Conservation (phyloP, 768 basidiomycete species). For the Lentinula raphanica region DNA sequence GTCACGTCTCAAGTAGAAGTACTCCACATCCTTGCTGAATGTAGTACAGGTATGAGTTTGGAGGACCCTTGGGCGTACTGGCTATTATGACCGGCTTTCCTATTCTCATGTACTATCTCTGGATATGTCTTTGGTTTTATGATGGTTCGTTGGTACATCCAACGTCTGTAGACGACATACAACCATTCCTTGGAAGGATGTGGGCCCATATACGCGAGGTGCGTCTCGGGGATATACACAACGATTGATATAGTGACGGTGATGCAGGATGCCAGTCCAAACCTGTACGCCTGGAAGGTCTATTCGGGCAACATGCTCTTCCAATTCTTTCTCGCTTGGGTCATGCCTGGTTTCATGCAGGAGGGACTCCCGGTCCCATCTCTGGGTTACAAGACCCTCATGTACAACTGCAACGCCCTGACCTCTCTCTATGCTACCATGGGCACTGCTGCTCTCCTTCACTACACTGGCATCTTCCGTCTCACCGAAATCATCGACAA, state of each 20-base stretch:
- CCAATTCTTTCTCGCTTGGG: constrained; percentile 85
- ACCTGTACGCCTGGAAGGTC: constrained; percentile 81
- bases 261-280: constrained; percentile 84
- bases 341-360: constrained; percentile 90
- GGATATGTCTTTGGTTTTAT: constrained; percentile 96
- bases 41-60: constrained; percentile 81
- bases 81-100: constrained; percentile 96
- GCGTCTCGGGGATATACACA: constrained; percentile 20
- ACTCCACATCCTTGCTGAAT: constrained; percentile 6
- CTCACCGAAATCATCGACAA: constrained; percentile 94
- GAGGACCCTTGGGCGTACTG: constrained; percentile 85
- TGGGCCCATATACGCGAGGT: constrained; percentile 82
- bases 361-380: constrained; percentile 96
- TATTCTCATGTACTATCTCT: constrained; percentile 95
- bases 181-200: constrained; percentile 77
- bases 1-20: constrained; percentile 18
- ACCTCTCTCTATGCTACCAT: constrained; percentile 80
- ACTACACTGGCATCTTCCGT: constrained; percentile 78
- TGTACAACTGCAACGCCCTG: constrained; percentile 96
- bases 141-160: constrained; percentile 79
- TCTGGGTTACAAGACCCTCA: constrained; percentile 84
- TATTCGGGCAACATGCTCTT: constrained; percentile 85
- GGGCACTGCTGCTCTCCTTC: constrained; percentile 66
- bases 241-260: neutral
- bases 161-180: constrained; percentile 58